Evolutionary conservation across 23 red algal genomes (phyloP).

Genomic region (Pyropia haitanensis): DNA sequence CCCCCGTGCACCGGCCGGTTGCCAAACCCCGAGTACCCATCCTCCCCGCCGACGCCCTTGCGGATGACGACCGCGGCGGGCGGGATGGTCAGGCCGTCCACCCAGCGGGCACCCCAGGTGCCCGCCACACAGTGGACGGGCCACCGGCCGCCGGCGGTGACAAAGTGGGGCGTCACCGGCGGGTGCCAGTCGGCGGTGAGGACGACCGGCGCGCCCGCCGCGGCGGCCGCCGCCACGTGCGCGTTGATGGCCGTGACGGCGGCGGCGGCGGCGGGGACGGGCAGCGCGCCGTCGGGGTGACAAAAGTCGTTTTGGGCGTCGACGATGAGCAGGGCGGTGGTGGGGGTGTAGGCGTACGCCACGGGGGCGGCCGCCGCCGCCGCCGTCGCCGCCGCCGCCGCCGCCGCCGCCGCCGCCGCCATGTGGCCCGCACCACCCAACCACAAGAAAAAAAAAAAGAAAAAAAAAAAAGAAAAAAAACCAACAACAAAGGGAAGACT

Average conservation of each 20-base stretch:
- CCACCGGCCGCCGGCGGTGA: slow-evolving; percentile 9
- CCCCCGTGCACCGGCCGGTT: slow-evolving; percentile 6
- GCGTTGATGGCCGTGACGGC: slow-evolving; percentile 38
- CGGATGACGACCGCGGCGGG: slow-evolving; percentile 11
- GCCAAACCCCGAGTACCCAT: slow-evolving; percentile 67
- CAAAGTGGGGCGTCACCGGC: not conserved
- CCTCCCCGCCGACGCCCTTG: slow-evolving; percentile 44
- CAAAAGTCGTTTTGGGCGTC: slow-evolving; percentile 77
- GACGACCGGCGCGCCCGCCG: slow-evolving; percentile 20
- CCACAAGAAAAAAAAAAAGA: no score
- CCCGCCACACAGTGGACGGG: slow-evolving; percentile 68
- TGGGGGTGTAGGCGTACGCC: not conserved
- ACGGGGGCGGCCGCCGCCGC: no score
- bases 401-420: no score
- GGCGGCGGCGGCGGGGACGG: slow-evolving; percentile 30
- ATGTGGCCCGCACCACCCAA: no score
- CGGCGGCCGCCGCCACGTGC: not conserved
- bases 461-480: no score
- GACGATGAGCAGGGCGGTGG: slow-evolving; percentile 48
- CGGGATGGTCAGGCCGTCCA: slow-evolving; percentile 2
- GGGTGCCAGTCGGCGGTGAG: slow-evolving; percentile 75
- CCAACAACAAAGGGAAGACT: no score
- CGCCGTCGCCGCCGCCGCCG: no score
- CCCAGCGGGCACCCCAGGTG: slow-evolving; percentile 28
- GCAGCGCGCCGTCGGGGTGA: slow-evolving; percentile 30